A percentile compares a stretch with the other conserved stretches of the same genome.
These are phyloP conservation scores for Asparagopsis taxiformis DNA, from an alignment of 31 red algal genomes.

Conservation along the genomic window DNA sequence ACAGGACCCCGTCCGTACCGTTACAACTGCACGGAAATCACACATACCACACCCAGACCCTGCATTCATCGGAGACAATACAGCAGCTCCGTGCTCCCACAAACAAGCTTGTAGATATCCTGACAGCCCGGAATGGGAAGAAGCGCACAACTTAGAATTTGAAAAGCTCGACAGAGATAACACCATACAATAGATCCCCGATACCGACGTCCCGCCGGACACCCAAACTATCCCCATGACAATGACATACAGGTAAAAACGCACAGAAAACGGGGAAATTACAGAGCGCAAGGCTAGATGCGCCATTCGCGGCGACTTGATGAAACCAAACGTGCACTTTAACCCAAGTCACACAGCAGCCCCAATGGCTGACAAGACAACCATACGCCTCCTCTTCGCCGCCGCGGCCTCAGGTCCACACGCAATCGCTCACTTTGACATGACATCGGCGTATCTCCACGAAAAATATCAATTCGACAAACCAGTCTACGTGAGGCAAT, in stretches of 20 bases:
- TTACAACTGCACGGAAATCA: no score
- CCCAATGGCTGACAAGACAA: constrained; percentile 11
- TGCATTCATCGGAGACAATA: no score
- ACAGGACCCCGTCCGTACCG: no score
- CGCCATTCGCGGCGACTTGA: neutral
- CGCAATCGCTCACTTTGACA: constrained; percentile 2
- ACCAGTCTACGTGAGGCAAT: constrained; percentile 3
- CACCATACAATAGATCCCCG: no score
- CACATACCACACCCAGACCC: no score
- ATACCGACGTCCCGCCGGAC: neutral
- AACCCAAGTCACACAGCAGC: neutral
- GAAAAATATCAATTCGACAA: neutral
- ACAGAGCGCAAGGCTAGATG: neutral
- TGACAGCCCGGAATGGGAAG: no score
- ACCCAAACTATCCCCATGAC: constrained; percentile 5
- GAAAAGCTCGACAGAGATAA: no score
- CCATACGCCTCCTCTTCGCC: neutral
- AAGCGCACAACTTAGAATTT: no score
- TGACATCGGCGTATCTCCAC: constrained; percentile 7
- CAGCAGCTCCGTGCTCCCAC: no score
- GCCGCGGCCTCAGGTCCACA: neutral
- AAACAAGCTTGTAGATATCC: no score
- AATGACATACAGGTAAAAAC: neutral
- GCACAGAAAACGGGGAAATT: neutral
- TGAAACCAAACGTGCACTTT: neutral